These are phyloP conservation scores for Cladobotryum protrusum DNA, from an alignment of 2,329 filamentous ascomycete genomes.

Conservation along the genomic window DNA sequence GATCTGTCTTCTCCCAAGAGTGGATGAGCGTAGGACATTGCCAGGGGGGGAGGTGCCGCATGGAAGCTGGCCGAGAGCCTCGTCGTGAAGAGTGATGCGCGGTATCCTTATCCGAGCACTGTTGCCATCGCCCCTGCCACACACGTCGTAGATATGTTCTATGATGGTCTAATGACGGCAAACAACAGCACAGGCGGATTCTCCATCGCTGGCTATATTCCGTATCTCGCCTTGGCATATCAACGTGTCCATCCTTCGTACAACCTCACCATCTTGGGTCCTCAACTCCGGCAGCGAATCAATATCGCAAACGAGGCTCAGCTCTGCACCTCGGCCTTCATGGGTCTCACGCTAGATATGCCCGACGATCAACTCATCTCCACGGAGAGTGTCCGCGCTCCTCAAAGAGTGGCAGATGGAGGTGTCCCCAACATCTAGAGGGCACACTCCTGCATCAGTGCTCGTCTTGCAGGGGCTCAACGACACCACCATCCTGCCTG, in stretches of 20 bases:
- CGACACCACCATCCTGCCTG: constrained; percentile 7
- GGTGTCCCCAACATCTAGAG: constrained; percentile 8
- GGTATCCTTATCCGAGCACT: constrained; percentile 11
- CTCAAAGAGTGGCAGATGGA: constrained; percentile 6
- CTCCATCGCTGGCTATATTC: constrained; percentile 5
- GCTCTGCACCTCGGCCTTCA: constrained; percentile 2
- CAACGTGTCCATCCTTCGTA: constrained; percentile 4
- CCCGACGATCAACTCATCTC: background rate
- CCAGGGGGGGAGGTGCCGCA: constrained; percentile 16
- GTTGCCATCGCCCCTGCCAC: constrained; percentile 14
- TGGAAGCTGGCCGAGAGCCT: constrained; percentile 17
- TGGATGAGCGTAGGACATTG: constrained; percentile 15
- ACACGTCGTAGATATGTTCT: constrained; percentile 8
- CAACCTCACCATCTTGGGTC: constrained; percentile 3
- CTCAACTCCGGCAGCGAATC: constrained; percentile 3
- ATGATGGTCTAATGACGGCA: background rate
- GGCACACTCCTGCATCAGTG: constrained; percentile 1
- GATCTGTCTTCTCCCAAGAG: constrained; percentile 2
- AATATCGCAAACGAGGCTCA: constrained; percentile 5
- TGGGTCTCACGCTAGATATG: constrained; percentile 5
- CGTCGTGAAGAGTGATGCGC: constrained; percentile 5
- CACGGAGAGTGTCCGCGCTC: background rate
- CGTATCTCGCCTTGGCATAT: constrained; percentile 5
- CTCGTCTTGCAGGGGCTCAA: constrained; percentile 12
- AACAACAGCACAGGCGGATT: background rate